These are phyloP conservation scores for Neurospora pannonica DNA, from an alignment of 495 filamentous ascomycete genomes.

Conservation along the genomic window DNA sequence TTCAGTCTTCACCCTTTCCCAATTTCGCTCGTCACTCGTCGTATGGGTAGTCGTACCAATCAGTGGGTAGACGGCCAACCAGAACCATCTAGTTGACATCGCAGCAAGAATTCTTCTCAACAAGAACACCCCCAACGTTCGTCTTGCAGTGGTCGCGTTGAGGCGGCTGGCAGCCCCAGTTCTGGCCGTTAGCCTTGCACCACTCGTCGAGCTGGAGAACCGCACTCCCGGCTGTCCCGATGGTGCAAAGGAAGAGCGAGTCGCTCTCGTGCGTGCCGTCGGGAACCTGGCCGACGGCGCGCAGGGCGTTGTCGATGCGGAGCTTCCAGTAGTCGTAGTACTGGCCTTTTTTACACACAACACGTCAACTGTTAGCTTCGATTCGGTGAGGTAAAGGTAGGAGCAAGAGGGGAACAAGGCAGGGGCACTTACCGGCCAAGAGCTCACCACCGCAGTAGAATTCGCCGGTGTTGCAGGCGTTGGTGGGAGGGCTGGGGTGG, in stretches of 20 bases:
- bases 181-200: neutral
- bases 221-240: neutral
- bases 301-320: slow-evolving; percentile 5
- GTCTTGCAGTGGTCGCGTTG: neutral
- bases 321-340: slow-evolving; percentile 1
- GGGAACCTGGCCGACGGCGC: neutral
- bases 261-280: slow-evolving; percentile 2
- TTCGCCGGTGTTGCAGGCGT: slow-evolving; percentile 1
- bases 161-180: slow-evolving; percentile 2
- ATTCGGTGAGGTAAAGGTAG: too few species aligned
- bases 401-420: neutral
- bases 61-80: neutral
- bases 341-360: neutral
- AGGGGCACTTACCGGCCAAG: neutral
- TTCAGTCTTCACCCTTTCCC: too few species aligned
- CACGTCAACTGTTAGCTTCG: too few species aligned
- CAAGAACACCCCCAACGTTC: neutral
- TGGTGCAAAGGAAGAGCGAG: neutral
- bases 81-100: neutral
- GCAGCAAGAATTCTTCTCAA: neutral
- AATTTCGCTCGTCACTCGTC: neutral
- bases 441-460: slow-evolving; percentile 4
- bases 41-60: too few species aligned
- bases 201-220: neutral
- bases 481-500: neutral